phyloP scores from a whole-genome alignment of 2,329 filamentous ascomycete species.

The Verticillium isaacii region DNA sequence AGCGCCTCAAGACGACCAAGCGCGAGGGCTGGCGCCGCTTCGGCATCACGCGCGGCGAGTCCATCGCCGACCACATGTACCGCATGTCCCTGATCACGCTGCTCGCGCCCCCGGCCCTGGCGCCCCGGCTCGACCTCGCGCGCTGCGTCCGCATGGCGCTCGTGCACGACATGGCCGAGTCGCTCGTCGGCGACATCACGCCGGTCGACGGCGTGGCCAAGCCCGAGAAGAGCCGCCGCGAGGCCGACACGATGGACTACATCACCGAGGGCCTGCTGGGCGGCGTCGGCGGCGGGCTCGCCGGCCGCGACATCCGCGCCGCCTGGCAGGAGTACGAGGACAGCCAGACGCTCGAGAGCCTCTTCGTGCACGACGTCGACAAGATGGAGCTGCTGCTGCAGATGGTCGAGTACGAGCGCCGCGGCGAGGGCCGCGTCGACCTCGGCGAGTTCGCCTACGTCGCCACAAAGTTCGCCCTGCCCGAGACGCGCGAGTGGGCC shows the following conservation, averaged over 20 bases:
- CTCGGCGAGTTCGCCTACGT: conserved; percentile 86
- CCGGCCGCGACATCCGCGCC: conserved; percentile 66
- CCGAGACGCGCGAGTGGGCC: conserved; percentile 78
- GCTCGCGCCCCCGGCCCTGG: conserved; percentile 74
- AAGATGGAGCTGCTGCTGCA: conserved; percentile 94
- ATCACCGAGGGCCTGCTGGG: conserved; percentile 70
- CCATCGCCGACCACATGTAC: conserved; percentile 98
- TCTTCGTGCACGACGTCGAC: conserved; percentile 94
- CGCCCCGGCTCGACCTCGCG: conserved; percentile 66
- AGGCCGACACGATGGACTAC: conserved; percentile 88
- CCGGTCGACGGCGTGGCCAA: conserved; percentile 84
- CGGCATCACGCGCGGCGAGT: conserved; percentile 74
- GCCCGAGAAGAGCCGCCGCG: conserved; percentile 81
- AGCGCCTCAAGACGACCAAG: conserved; percentile 92
- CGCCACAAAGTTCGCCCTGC: conserved; percentile 63
- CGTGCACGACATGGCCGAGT: conserved; percentile 96
- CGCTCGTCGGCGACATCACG: conserved; percentile 93
- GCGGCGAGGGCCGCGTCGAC: conserved; percentile 60
- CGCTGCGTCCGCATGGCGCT: conserved; percentile 94
- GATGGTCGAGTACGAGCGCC: conserved; percentile 93
- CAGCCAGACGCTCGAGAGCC: conserved; percentile 72
- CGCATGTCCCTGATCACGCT: conserved; percentile 97
- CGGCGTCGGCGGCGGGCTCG: conserved; percentile 64
- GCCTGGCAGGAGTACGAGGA: conserved; percentile 98
- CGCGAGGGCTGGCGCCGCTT: conserved; percentile 95